phyloP scores from a whole-genome alignment of 257 asterid species.

The Nicotiana tomentosiformis region DNA sequence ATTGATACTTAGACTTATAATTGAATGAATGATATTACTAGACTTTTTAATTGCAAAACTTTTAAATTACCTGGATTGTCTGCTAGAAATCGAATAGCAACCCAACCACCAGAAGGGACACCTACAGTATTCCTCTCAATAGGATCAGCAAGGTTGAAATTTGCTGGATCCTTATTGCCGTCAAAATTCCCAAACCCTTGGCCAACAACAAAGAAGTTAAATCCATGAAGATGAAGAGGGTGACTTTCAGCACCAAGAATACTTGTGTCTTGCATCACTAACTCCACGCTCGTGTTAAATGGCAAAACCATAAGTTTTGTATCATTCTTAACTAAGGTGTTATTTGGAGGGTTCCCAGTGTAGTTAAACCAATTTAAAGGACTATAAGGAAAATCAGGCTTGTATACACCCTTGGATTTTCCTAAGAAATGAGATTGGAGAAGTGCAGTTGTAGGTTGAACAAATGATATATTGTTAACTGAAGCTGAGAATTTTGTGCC shows the following conservation, averaged over 20 bases:
- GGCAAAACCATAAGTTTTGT: constrained; percentile 45
- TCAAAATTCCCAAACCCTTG: constrained; percentile 55
- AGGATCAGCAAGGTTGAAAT: constrained; percentile 52
- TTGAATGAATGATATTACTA: not conserved
- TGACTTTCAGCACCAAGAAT: constrained; percentile 63
- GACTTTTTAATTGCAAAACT: not conserved
- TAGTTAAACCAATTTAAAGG: constrained; percentile 49
- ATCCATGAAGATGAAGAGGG: constrained; percentile 67
- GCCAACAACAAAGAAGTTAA: constrained; percentile 63
- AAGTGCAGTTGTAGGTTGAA: constrained; percentile 40
- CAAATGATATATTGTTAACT: constrained; percentile 42
- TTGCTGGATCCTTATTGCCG: constrained; percentile 37
- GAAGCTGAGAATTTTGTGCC: constrained; percentile 49
- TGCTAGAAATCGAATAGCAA: constrained; percentile 51
- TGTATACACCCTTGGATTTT: constrained; percentile 31
- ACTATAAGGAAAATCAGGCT: constrained; percentile 38
- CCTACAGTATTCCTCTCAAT: constrained; percentile 60
- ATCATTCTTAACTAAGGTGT: constrained; percentile 38
- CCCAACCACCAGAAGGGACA: constrained; percentile 69
- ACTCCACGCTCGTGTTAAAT: constrained; percentile 42
- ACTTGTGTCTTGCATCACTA: constrained; percentile 57
- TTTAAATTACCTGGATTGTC: constrained; percentile 54
- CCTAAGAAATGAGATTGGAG: constrained; percentile 49
- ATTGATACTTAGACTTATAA: not conserved
- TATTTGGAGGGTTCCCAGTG: constrained; percentile 49